Percentiles rank a stretch among this genome's conserved stretches.
phyloP scores from a whole-genome alignment of 495 filamentous ascomycete species.

The Penicillium coffeae region DNA sequence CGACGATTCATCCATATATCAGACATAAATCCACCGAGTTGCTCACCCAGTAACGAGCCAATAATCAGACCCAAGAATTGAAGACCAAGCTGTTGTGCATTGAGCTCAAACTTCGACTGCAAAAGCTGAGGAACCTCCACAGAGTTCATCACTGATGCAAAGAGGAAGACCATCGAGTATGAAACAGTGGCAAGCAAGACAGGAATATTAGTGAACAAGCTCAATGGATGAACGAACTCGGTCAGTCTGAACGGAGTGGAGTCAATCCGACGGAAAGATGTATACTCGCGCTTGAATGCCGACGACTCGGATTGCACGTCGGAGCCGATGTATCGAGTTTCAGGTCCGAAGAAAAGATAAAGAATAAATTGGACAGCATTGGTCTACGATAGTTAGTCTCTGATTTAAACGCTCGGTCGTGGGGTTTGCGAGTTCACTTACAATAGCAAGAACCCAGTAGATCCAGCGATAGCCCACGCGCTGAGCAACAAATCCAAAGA shows the following conservation, averaged over 20 bases:
- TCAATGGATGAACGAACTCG: conserved; percentile 49
- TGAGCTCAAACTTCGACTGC: conserved; percentile 47
- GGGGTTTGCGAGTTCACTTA: conserved; percentile 29
- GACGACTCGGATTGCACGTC: conserved; percentile 23
- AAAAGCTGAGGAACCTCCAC: conserved; percentile 55
- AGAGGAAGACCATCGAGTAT: conserved; percentile 52
- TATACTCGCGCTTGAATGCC: conserved; percentile 40
- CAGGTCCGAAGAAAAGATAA: conserved; percentile 53
- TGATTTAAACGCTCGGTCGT: too few species aligned
- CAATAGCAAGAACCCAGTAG: conserved; percentile 44
- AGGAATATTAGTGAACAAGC: conserved; percentile 36
- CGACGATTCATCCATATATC: conserved; percentile 50
- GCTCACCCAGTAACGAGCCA: conserved; percentile 53
- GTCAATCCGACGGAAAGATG: conserved; percentile 45
- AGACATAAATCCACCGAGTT: conserved; percentile 47
- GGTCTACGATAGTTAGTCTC: too few species aligned
- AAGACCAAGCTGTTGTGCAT: conserved; percentile 49
- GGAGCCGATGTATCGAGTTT: conserved; percentile 49
- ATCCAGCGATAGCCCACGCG: conserved; percentile 41
- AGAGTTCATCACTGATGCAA: conserved; percentile 43
- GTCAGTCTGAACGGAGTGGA: conserved; percentile 37
- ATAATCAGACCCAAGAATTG: conserved; percentile 53
- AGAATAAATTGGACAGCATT: conserved; percentile 51
- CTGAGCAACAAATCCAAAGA: conserved; percentile 47
- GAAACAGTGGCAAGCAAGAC: conserved; percentile 46